Conservation (phyloP, 169 alveolate species). For the Plasmodium billcollinsi region DNA sequence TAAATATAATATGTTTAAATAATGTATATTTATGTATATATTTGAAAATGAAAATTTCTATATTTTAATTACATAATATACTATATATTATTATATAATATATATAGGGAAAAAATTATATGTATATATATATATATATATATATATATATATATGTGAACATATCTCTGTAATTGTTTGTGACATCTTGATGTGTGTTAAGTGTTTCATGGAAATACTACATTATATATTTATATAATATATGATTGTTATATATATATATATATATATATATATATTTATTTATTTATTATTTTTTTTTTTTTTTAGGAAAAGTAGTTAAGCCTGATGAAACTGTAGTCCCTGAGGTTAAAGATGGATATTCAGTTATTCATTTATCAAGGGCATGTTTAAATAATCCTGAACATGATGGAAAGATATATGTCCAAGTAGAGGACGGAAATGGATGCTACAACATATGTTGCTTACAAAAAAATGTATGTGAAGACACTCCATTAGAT, state of each 20-base stretch:
- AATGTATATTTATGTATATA: too few relatives aligned
- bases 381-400: slow-evolving; percentile 92
- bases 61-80: too few relatives aligned
- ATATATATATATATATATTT: neutral
- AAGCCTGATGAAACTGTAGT: slow-evolving; percentile 80
- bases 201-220: neutral
- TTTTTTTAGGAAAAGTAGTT: slow-evolving; percentile 74
- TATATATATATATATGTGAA: too few relatives aligned
- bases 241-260: neutral
- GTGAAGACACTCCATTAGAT: slow-evolving; percentile 90
- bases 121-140: too few relatives aligned
- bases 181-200: neutral
- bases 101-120: too few relatives aligned
- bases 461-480: slow-evolving; percentile 90
- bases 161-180: too few relatives aligned
- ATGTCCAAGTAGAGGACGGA: slow-evolving; percentile 90
- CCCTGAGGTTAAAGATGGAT: slow-evolving; percentile 81
- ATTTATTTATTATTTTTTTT: neutral
- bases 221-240: neutral
- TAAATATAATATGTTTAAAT: too few relatives aligned
- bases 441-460: slow-evolving; percentile 87
- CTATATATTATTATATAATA: too few relatives aligned
- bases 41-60: too few relatives aligned
- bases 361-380: slow-evolving; percentile 87
- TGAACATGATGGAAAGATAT: slow-evolving; percentile 87